These are phyloP conservation scores for Salix brachista DNA, from an alignment of 345 rosid species.

Conservation along the genomic window DNA sequence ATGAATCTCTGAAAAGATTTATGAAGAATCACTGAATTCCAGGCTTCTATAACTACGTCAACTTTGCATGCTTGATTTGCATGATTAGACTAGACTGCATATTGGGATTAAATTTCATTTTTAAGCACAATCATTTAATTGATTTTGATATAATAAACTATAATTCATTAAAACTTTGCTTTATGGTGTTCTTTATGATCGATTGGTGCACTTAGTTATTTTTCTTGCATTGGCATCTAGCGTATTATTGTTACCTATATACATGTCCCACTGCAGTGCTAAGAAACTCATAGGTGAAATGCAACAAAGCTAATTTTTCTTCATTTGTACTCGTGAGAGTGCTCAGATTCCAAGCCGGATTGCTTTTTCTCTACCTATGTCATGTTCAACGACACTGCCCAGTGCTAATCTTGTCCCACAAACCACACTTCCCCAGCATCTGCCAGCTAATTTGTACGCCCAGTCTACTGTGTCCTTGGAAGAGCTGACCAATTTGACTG, in stretches of 20 bases:
- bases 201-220: background rate
- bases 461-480: conserved; percentile 14
- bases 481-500: conserved; percentile 10
- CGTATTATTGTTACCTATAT: background rate
- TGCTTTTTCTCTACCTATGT: conserved; percentile 13
- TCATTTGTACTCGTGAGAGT: background rate
- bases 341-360: conserved; percentile 26
- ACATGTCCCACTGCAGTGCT: background rate
- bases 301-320: background rate
- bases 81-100: background rate
- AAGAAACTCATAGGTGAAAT: background rate
- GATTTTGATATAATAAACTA: background rate
- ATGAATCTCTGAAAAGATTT: background rate
- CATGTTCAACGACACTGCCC: conserved; percentile 15
- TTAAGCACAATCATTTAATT: background rate
- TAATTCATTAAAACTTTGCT: background rate
- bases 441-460: conserved; percentile 10
- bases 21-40: background rate
- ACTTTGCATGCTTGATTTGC: background rate
- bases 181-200: background rate
- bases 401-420: conserved; percentile 10
- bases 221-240: background rate
- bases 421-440: conserved; percentile 16
- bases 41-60: background rate
- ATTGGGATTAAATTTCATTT: background rate